Evolutionary conservation across 768 basidiomycete genomes (phyloP), one percentile per base, ranked within the genome.

Genomic region (Tulasnella sp.): DNA sequence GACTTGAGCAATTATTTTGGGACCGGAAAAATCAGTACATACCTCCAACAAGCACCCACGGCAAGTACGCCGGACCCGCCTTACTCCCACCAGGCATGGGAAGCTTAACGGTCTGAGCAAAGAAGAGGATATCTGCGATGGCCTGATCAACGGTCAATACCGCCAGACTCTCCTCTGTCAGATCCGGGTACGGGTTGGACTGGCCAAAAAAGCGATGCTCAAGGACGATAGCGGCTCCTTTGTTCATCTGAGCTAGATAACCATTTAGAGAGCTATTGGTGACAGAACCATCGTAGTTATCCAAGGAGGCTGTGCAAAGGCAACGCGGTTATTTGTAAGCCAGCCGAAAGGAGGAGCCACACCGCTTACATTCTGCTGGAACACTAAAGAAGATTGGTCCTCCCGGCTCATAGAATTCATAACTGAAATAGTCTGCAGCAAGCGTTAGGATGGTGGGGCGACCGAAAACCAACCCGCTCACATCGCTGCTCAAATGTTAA

Each of bases 81-180:
- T 23, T 48, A n/a, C 23, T 50, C 5, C 56, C 56, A 19, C 47
- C 45, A 21, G 56, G 56, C 56, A 58, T 58, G 7, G 43, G 56
- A n/a, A 58, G 17, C 24, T 48, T n/a, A 19, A 50, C 56, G 17
- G 26, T 58, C 24, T 58, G 43, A 48, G 56, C 56, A 34, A 58
- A 58, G 49, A 51, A 48, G 17, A 58, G 43, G 2, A 58, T n/a
- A 24, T 58, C 56, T 24, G 43, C 51, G 19, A 64, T 63, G 19
- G 61, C 85, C 29, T 58, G 56, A 15, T 58, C 56, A 15, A 58
- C 24, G 17, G 56, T 58, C 23, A n/a, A 38, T 3, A 58, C 47
- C 23, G 26, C 38, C 26, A 30, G 34, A 26, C 44, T 30, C n/a
- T 48, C 45, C 26, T 58, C 56, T 2, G 44, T 29, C 17, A 58